Evolutionary conservation across 83 land plant genomes (phyloP), one percentile per base, ranked within the genome.

Genomic region (Diphasiastrum complanatum): DNA sequence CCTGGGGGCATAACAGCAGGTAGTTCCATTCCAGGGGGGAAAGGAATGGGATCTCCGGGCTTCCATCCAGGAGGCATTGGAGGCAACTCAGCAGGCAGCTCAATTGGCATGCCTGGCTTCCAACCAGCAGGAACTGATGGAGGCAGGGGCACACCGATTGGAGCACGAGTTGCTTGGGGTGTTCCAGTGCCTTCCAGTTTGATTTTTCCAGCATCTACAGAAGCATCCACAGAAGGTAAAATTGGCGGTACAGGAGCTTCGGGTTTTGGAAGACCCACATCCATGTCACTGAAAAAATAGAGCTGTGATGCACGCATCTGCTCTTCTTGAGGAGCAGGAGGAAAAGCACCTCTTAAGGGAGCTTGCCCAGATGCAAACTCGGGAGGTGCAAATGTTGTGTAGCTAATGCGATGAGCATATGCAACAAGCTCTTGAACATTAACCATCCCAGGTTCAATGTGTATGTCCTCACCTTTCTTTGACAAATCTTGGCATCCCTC

Each of bases 381-480:
- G 3, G 95, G 95, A 0, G 97, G 97, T 41, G 97, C 95, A 64
- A 91, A 91, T 10, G 97, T 91, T 0, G 97, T 91, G 70, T 91
- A 91, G 74, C 97, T 91, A 19, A 91, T 85, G 23, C 80, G 25
- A 50, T 83, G 95, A 1, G 95, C 95, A 61, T 91, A 91, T 1
- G 95, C 68, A n/a, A 91, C 66, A 26, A 91, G 70, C 47, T 91
- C 95, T 1, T 76, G 46, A 29, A 87, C 70, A 47, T 80, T 73
- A 38, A 91, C 47, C 11, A 49, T 10, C 35, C 47, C 51, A 5
- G 30, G 45, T 31, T 63, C 49, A 20, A 71, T 73, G 31, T 29
- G 72, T 2, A 48, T 64, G 24, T 48, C 72, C 10, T 4, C 28
- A 19, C 34, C 43, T 37, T 11, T 22, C 27, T 68, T 75, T 12